These are phyloP conservation scores for Arctium lappa DNA, from an alignment of 129 eudicot genomes.

Conservation along the genomic window DNA sequence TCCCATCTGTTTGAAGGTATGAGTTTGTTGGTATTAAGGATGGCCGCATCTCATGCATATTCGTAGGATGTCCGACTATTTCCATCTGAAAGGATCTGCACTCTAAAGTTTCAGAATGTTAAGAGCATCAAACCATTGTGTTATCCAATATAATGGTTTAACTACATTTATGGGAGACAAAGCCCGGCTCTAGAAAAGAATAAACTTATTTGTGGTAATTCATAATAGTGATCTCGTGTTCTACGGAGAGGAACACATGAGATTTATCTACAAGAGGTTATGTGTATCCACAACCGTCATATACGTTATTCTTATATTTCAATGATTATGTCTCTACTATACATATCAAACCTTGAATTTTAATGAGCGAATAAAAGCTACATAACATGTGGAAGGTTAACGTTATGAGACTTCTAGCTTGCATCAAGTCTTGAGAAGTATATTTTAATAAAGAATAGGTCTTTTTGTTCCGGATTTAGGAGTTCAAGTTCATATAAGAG, in stretches of 20 bases:
- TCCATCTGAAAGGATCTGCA: not conserved
- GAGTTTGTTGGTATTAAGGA: not conserved
- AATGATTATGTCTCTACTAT: not conserved
- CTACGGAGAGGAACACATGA: not conserved
- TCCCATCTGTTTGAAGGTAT: not conserved
- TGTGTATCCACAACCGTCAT: not conserved
- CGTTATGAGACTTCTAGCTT: not conserved
- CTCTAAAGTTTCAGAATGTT: not conserved
- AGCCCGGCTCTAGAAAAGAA: not conserved
- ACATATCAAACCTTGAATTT: not conserved
- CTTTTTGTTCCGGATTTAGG: not conserved
- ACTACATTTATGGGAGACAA: not conserved
- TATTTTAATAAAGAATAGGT: not conserved
- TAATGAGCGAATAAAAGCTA: not conserved
- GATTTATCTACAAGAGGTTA: not conserved
- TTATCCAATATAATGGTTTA: not conserved
- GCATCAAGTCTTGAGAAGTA: not conserved
- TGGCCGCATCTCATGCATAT: not conserved
- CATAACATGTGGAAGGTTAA: not conserved
- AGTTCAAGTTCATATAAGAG: not conserved
- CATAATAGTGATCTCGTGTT: not conserved
- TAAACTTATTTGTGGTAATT: not conserved
- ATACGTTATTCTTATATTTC: not conserved
- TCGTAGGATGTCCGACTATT: not conserved
- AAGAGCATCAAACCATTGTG: not conserved